Evolutionary conservation across 2,329 filamentous ascomycete genomes (phyloP), one percentile per base, ranked within the genome.

Genomic region (Fusarium sulawesiense): DNA sequence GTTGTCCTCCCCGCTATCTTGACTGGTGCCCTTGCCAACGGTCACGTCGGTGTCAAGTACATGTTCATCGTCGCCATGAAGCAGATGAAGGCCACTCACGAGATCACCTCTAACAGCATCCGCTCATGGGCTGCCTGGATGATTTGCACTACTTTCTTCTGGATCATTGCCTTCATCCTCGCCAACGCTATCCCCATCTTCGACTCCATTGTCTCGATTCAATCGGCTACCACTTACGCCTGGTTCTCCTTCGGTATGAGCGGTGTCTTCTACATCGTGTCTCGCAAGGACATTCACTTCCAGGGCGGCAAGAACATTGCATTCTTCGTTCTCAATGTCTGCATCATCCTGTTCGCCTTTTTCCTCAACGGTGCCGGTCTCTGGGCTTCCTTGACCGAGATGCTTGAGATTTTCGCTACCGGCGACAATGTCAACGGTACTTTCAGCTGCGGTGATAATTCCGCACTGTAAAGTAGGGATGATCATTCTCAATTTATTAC

Each of bases 51-150:
- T 47, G 60, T 66, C 51, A 75, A 75, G 44, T 75, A 73, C 23
- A 45, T 60, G 12, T 64, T 68, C 2, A 55, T 68, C 14, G 53
- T 63, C 13, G 32, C 20, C 6, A 67, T 68, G 58, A 56, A 53
- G 20, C 53, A 45, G 47, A 59, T 67, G 46, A 64, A 60, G 10
- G 66, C 64, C 2, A 34, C 55, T 16, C 21, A 58, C 8, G 57
- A 68, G 10, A 56, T 68, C 21, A 66, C 62, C 4, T 54, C 62
- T 37, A 67, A 58, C 29, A 70, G 63, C 12, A 11, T 61, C 14
- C 64, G 37, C n/a, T 67, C 72, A 6, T 78, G 76, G 72, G 29
- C 29, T n/a, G 59, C 58, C 12, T 75, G 73, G 73, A 40, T 77
- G n/a, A 50, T 40, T 9, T 66, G 60, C 45, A 58, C 57, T 5